A percentile compares a stretch with the other conserved stretches of the same genome.
Evolutionary conservation across 192 early-diverging fungal species (phyloP).

Genomic region (Entomortierella lignicola): DNA sequence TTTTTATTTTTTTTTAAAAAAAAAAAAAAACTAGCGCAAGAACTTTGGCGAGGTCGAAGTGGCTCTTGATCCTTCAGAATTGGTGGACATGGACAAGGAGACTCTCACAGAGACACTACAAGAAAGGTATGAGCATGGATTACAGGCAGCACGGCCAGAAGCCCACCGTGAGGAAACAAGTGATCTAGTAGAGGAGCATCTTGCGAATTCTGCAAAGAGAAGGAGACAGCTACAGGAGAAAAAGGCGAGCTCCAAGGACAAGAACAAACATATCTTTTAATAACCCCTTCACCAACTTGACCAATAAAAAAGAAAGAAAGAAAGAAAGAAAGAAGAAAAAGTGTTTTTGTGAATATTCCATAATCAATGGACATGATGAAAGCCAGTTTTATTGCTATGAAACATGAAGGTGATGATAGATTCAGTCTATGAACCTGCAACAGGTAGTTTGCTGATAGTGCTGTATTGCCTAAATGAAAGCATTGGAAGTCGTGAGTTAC

Average conservation of each 20-base stretch:
- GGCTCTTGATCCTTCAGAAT: conserved; percentile 89
- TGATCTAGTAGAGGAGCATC: conserved; percentile 91
- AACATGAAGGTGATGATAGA: not conserved
- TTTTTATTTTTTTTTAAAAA: not conserved
- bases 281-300: not conserved
- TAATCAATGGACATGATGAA: no score
- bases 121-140: conserved; percentile 82
- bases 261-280: conserved; percentile 33
- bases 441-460: conserved; percentile 16
- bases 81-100: conserved; percentile 83
- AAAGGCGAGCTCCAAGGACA: conserved; percentile 43
- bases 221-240: conserved; percentile 70
- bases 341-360: no score
- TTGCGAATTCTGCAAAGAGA: conserved; percentile 74
- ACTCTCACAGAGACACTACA: conserved; percentile 79
- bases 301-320: not conserved
- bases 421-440: conserved; percentile 4
- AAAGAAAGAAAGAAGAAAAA: no score
- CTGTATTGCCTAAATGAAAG: conserved; percentile 40
- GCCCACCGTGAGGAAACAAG: conserved; percentile 81
- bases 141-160: conserved; percentile 60
- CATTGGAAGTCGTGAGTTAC: no score
- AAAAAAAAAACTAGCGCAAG: conserved; percentile 61
- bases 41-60: conserved; percentile 79
- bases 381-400: not conserved